Base-by-base conservation (phyloP, 305 asterid genomes). In the Withania somnifera region DNA sequence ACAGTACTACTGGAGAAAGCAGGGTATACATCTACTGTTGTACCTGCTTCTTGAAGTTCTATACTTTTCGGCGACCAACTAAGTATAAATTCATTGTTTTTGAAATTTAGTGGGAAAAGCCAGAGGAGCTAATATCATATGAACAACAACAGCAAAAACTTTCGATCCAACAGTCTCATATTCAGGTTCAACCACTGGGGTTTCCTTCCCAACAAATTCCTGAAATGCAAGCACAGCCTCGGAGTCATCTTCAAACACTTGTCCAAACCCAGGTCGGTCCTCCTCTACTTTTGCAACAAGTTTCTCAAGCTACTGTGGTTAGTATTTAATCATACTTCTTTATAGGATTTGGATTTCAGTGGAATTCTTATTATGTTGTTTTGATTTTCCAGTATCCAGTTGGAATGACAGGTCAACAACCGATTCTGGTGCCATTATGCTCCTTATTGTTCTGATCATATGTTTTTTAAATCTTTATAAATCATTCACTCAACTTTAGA, bases 1-100 rank as follows among this genome's bases (percentile, higher is more conserved):
- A 93, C 90, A 92, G 89, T 84, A 53, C 87, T 81, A 93, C 97
- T 79, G 95, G 99, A 79, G 98, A 96, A 93, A 96, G 99, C 97
- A 94, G 89, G 93, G 99, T 96, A 90, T 77, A 78, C 68, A 77
- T 84, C 84, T 57, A 24, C 71, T 58, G 11, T 80, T 22, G 73
- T 14, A 52, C 79, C 78, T 79, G 22, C 68, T 77, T 11, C 20
- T 66, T 73, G 60, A 36, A 54, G 38, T 71, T 77, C 63, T 83
- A 51, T 26, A 36, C 80, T 83, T 86, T 82, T 53, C 82, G 9
- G 42, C 75, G n/a, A 28, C 61, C 83, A 82, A 83, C 82, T 36
- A 32, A 51, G 57, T 83, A 84, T 71, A 61, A 15, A 40, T 47
- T 15, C 30, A 1, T 50, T 75, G 64, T 11, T 47, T 66, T 82